These are phyloP conservation scores for Entomortierella chlamydospora DNA, from an alignment of 192 early-diverging fungal genomes.

Conservation along the genomic window DNA sequence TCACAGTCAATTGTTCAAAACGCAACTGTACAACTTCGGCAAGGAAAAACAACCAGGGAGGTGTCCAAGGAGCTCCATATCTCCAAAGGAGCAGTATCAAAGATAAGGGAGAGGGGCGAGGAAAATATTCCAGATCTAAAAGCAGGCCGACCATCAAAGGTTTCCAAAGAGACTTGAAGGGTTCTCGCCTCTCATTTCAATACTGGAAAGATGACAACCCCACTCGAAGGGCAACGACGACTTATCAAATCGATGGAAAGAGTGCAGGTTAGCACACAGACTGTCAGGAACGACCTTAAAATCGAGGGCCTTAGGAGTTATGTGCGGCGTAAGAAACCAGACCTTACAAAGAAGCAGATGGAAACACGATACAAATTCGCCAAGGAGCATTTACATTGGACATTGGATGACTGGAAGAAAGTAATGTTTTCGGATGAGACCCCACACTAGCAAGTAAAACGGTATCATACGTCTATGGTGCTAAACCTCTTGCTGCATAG, in stretches of 20 bases:
- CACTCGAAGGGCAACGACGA: not conserved
- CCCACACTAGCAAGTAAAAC: too few relatives aligned
- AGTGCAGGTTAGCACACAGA: not conserved
- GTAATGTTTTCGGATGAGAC: not conserved
- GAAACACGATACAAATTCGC: not conserved
- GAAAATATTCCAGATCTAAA: not conserved
- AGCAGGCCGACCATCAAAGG: not conserved
- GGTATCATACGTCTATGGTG: too few relatives aligned
- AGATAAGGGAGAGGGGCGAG: not conserved
- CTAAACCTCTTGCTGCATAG: too few relatives aligned
- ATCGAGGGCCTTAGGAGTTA: not conserved
- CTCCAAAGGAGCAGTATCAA: not conserved
- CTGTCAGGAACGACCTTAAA: not conserved
- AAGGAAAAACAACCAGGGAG: not conserved
- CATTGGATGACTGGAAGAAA: not conserved
- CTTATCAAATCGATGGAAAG: not conserved
- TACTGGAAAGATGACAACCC: not conserved
- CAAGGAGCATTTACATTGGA: conserved; percentile 1
- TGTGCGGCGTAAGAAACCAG: not conserved
- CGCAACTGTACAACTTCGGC: not conserved
- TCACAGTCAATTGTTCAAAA: not conserved
- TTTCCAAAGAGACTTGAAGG: not conserved
- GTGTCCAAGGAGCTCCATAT: not conserved
- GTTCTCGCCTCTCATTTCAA: not conserved
- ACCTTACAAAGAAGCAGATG: not conserved